These are phyloP conservation scores for Saitozyma sp. DNA, from an alignment of 768 basidiomycete genomes.

Conservation along the genomic window DNA sequence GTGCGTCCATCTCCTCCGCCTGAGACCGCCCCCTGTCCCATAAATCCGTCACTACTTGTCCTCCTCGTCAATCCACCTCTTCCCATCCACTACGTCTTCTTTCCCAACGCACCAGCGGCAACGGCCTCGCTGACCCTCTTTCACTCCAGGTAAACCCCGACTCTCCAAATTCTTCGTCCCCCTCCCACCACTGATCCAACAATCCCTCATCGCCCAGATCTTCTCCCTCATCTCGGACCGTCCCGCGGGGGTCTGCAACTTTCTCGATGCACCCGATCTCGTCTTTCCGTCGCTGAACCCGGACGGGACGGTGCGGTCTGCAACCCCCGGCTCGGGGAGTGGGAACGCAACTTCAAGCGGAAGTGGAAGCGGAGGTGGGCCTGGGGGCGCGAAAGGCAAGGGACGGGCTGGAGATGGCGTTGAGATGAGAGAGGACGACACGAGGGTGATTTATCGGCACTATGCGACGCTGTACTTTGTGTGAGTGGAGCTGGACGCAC, in stretches of 20 bases:
- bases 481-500: no score
- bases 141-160: constrained; percentile 47
- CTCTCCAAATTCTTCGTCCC: constrained; percentile 54
- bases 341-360: constrained; percentile 55
- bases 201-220: constrained; percentile 74
- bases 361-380: constrained; percentile 44
- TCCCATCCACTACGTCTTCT: constrained; percentile 52
- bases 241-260: constrained; percentile 85
- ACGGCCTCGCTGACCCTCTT: constrained; percentile 49
- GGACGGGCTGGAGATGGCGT: constrained; percentile 37
- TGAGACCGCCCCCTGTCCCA: not conserved
- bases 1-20: constrained; percentile 58
- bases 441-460: constrained; percentile 88
- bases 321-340: not conserved
- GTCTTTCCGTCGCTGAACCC: constrained; percentile 25
- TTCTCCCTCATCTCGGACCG: constrained; percentile 82
- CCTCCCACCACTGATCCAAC: constrained; percentile 39
- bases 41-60: no score
- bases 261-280: constrained; percentile 69
- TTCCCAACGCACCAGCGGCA: constrained; percentile 55
- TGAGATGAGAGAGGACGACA: constrained; percentile 59
- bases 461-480: constrained; percentile 97
- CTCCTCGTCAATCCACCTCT: constrained; percentile 44
- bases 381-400: constrained; percentile 13
- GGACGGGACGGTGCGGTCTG: not conserved